phyloP scores from a whole-genome alignment of 2,329 filamentous ascomycete species.

The Triangularia setosa region DNA sequence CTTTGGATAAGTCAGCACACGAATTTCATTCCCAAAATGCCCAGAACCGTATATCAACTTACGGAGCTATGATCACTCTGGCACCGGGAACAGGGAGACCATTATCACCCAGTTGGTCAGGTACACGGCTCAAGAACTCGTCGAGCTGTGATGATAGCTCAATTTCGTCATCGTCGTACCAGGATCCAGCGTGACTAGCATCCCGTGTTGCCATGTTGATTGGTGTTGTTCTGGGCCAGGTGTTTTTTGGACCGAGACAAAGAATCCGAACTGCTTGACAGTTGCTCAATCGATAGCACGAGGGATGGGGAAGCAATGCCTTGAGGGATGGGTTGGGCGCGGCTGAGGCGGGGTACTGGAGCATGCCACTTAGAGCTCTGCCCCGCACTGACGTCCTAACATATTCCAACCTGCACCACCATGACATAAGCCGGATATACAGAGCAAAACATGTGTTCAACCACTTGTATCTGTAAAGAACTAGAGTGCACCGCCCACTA shows the following conservation, averaged over 20 bases:
- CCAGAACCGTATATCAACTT: slow-evolving; percentile 37
- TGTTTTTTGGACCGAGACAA: background rate
- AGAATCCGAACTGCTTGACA: background rate
- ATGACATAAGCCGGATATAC: background rate
- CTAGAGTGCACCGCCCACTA: background rate
- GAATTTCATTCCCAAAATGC: slow-evolving; percentile 2
- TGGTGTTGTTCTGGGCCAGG: background rate
- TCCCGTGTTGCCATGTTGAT: slow-evolving; percentile 33
- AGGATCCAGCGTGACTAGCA: slow-evolving; percentile 78
- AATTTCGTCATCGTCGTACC: slow-evolving; percentile 67
- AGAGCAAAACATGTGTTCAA: background rate
- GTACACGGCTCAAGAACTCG: slow-evolving; percentile 68
- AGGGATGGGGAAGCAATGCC: background rate
- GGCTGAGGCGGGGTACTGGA: slow-evolving; percentile 1
- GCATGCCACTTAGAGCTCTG: background rate
- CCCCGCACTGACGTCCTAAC: slow-evolving; percentile 4
- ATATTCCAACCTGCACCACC: background rate
- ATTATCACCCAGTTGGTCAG: slow-evolving; percentile 56
- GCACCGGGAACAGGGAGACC: slow-evolving; percentile 68
- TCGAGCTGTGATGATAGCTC: slow-evolving; percentile 69
- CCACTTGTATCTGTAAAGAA: background rate
- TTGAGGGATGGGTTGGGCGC: background rate
- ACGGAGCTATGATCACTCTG: slow-evolving; percentile 90
- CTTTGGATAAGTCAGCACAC: slow-evolving; percentile 42
- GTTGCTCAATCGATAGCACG: background rate